These are phyloP conservation scores for Barnettozyma populi DNA, from an alignment of 805 yeast genomes.

Conservation along the genomic window DNA sequence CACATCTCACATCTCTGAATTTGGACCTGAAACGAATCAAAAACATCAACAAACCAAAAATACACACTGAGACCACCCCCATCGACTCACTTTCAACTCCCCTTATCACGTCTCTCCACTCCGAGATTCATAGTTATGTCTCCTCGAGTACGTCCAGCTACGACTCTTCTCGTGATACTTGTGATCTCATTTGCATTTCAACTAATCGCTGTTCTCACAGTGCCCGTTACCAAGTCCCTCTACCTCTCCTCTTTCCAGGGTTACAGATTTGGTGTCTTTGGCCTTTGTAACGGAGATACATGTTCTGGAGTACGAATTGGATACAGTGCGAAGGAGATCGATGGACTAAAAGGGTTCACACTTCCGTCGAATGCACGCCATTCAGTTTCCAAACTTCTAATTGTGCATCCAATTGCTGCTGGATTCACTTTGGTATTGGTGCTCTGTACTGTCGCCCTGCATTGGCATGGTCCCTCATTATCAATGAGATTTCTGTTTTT, in stretches of 20 bases:
- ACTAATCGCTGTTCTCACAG: slow-evolving; percentile 52
- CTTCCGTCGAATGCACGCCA: slow-evolving; percentile 57
- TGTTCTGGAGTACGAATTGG: slow-evolving; percentile 44
- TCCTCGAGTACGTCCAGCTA: slow-evolving; percentile 28
- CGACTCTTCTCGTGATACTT: slow-evolving; percentile 34
- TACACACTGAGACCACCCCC: too few relatives aligned
- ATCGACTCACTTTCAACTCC: too few relatives aligned
- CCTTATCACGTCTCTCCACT: neutral
- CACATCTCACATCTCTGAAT: neutral
- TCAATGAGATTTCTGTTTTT: slow-evolving; percentile 41
- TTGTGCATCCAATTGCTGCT: slow-evolving; percentile 64
- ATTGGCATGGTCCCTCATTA: slow-evolving; percentile 30
- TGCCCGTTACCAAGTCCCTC: slow-evolving; percentile 48
- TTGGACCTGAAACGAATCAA: neutral
- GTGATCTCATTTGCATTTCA: slow-evolving; percentile 52
- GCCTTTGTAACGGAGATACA: slow-evolving; percentile 42
- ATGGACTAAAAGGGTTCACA: slow-evolving; percentile 35
- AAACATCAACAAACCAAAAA: neutral
- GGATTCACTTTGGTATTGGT: slow-evolving; percentile 47
- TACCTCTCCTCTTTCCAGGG: slow-evolving; percentile 45
- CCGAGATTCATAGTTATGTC: slow-evolving; percentile 15
- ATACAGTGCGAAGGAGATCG: slow-evolving; percentile 29
- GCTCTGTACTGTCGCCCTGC: slow-evolving; percentile 34
- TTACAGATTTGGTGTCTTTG: slow-evolving; percentile 63
- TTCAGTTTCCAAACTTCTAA: slow-evolving; percentile 51